phyloP scores from a whole-genome alignment of 108 stramenopile species.

The Nitzschia sp. region DNA sequence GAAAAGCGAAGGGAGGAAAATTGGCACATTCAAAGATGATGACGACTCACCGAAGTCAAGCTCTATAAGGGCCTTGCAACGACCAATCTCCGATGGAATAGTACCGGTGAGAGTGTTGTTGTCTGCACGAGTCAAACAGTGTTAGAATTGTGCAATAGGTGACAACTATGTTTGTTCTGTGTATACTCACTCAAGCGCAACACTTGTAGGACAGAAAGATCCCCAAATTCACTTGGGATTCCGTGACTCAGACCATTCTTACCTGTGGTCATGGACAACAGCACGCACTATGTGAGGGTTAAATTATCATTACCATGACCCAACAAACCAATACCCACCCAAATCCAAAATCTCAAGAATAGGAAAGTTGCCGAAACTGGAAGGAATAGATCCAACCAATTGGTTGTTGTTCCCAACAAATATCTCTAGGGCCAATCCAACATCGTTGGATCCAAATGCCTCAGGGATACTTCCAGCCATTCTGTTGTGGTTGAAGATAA shows the following conservation, averaged over 20 bases:
- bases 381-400: constrained; percentile 7
- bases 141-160: not conserved
- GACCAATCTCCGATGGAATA: constrained; percentile 1
- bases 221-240: constrained; percentile 17
- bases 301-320: not conserved
- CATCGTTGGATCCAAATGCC: not conserved
- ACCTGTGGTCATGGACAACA: not conserved
- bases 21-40: not conserved
- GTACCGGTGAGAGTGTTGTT: not conserved
- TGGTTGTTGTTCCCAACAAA: constrained; percentile 2
- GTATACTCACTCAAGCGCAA: constrained; percentile 24
- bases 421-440: not conserved
- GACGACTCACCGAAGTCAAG: constrained; percentile 2
- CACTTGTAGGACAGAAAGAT: constrained; percentile 6
- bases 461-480: constrained; percentile 6
- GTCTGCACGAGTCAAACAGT: not conserved
- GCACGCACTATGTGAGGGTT: not conserved
- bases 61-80: not conserved
- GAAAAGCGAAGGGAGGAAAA: not conserved
- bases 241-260: constrained; percentile 9
- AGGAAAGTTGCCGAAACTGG: not conserved
- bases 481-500: constrained; percentile 16
- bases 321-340: not conserved
- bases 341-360: constrained; percentile 2
- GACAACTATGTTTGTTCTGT: not conserved